phyloP scores from a whole-genome alignment of 441 rosid species.

The Biscutella auriculata region DNA sequence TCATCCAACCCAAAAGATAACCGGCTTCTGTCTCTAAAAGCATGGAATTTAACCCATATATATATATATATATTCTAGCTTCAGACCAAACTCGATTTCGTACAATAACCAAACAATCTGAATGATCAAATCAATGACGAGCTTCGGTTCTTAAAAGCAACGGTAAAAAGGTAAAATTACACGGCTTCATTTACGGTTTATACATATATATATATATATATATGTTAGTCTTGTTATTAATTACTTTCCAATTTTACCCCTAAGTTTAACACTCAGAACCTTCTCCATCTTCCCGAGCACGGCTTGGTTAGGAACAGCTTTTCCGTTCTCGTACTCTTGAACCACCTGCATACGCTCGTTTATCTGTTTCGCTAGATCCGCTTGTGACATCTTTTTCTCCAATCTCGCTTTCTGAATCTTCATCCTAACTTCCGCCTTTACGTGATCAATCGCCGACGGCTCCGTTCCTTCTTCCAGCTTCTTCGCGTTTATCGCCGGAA shows the following conservation, averaged over 20 bases:
- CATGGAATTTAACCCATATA: too few relatives aligned
- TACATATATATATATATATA: too few relatives aligned
- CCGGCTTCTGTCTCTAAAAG: too few relatives aligned
- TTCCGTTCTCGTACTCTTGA: constrained; percentile 85
- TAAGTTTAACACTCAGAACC: constrained; percentile 61
- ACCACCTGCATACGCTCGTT: constrained; percentile 73
- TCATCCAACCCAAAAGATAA: too few relatives aligned
- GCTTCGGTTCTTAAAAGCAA: too few relatives aligned
- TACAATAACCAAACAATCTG: too few relatives aligned
- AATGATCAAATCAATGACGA: too few relatives aligned
- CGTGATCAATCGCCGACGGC: constrained; percentile 49
- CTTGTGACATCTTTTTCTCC: constrained; percentile 80
- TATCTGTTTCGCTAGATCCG: constrained; percentile 68
- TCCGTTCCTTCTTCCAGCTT: constrained; percentile 66
- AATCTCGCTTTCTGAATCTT: constrained; percentile 59
- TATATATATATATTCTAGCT: too few relatives aligned
- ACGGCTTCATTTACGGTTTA: too few relatives aligned
- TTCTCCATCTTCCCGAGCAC: constrained; percentile 79
- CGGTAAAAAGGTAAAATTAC: too few relatives aligned
- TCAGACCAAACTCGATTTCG: too few relatives aligned
- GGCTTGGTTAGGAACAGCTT: constrained; percentile 68
- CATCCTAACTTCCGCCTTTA: constrained; percentile 50
- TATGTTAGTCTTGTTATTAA: too few relatives aligned
- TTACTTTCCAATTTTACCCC: constrained; percentile 51
- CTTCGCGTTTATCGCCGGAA: constrained; percentile 33